A percentile compares a stretch with the other conserved stretches of the same genome.
phyloP scores from a whole-genome alignment of 331 rosid species.

The Prunus yedoensis region DNA sequence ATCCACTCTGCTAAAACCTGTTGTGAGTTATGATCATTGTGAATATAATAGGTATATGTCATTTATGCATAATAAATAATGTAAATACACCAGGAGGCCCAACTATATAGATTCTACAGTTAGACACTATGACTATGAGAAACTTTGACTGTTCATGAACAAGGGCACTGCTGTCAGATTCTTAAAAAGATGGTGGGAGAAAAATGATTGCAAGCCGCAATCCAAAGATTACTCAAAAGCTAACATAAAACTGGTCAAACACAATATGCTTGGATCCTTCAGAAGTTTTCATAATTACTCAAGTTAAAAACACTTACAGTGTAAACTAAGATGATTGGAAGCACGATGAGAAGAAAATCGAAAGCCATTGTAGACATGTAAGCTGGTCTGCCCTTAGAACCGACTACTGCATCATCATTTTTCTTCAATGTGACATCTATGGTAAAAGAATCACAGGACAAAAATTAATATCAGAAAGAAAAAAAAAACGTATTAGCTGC shows the following conservation, averaged over 20 bases:
- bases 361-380: slow-evolving; percentile 51
- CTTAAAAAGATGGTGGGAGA: neutral
- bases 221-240: slow-evolving; percentile 1
- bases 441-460: slow-evolving; percentile 9
- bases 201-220: neutral
- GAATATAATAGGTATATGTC: neutral
- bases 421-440: slow-evolving; percentile 53
- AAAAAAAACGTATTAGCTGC: neutral
- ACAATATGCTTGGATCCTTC: neutral
- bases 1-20: slow-evolving; percentile 81
- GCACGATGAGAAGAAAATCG: slow-evolving; percentile 62
- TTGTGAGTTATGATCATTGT: slow-evolving; percentile 22
- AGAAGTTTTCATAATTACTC: neutral
- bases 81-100: neutral
- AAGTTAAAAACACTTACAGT: slow-evolving; percentile 57
- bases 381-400: slow-evolving; percentile 41
- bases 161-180: neutral
- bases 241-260: slow-evolving; percentile 19
- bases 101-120: neutral
- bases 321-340: slow-evolving; percentile 59
- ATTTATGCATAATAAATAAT: neutral
- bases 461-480: neutral
- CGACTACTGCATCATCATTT: slow-evolving; percentile 40
- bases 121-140: slow-evolving; percentile 10
- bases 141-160: slow-evolving; percentile 7